These are phyloP conservation scores for Austroboletus festivus DNA, from an alignment of 768 basidiomycete genomes.

Conservation along the genomic window DNA sequence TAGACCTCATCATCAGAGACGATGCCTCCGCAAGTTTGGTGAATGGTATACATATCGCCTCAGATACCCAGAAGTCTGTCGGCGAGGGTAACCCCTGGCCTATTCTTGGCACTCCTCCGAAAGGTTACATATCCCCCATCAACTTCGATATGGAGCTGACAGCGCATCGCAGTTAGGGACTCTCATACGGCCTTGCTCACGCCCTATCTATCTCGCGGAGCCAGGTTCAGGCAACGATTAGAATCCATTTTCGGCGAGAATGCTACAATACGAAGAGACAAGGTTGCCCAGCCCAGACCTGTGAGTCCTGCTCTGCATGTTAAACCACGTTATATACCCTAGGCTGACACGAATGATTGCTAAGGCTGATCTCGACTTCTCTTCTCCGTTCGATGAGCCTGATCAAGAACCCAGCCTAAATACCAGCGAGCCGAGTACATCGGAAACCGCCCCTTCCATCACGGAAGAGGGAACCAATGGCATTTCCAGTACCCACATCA, in stretches of 20 bases:
- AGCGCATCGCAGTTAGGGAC: neutral
- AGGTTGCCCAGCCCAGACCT: constrained; percentile 16
- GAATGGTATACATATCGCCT: neutral
- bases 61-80: neutral
- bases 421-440: constrained; percentile 5
- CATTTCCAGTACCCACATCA: constrained; percentile 17
- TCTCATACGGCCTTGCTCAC: neutral
- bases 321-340: neutral
- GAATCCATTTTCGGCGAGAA: constrained; percentile 18
- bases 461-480: constrained; percentile 1
- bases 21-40: neutral
- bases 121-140: too few species aligned
- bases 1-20: constrained; percentile 6
- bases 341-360: neutral
- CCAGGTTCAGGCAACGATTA: constrained; percentile 20
- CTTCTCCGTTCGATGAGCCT: constrained; percentile 2
- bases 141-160: neutral
- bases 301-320: constrained; percentile 9
- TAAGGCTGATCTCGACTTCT: constrained; percentile 15
- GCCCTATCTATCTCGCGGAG: constrained; percentile 18
- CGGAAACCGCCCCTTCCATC: constrained; percentile 1
- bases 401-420: constrained; percentile 4
- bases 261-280: constrained; percentile 22
- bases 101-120: neutral
- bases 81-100: neutral